Conservation (phyloP, 2,329 filamentous ascomycete species). For the Pseudovirgaria hyperparasitica region DNA sequence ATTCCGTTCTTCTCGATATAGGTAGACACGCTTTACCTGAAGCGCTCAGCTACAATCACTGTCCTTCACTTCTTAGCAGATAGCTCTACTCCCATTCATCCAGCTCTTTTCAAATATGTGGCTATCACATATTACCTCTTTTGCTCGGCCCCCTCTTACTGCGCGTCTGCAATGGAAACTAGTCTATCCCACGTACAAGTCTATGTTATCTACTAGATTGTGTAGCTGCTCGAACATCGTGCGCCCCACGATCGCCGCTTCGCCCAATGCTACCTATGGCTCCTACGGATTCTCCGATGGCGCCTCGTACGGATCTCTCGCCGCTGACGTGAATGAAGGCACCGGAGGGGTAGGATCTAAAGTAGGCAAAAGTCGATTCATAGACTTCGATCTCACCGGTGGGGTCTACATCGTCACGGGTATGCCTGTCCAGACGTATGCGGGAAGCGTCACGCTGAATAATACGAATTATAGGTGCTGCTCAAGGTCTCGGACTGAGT, state of each 20-base stretch:
- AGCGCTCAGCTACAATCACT: neutral
- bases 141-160: too few relatives aligned
- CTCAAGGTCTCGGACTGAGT: conserved; percentile 55
- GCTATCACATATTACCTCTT: too few relatives aligned
- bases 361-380: conserved; percentile 4
- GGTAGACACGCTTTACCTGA: neutral
- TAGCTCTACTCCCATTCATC: too few relatives aligned
- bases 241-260: neutral
- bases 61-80: too few relatives aligned
- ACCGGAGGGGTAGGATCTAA: neutral
- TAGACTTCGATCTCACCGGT: conserved; percentile 6
- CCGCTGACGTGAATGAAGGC: neutral
- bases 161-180: neutral
- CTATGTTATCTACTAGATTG: too few relatives aligned
- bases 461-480: conserved; percentile 59
- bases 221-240: neutral
- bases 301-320: neutral
- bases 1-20: neutral
- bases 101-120: too few relatives aligned
- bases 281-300: neutral
- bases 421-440: too few relatives aligned
- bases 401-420: conserved; percentile 36
- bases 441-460: too few relatives aligned
- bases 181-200: too few relatives aligned
- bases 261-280: neutral